A percentile compares a stretch with the other conserved stretches of the same genome.
Conservation (phyloP, 2,329 filamentous ascomycete species). For the Botryotinia narcissicola region DNA sequence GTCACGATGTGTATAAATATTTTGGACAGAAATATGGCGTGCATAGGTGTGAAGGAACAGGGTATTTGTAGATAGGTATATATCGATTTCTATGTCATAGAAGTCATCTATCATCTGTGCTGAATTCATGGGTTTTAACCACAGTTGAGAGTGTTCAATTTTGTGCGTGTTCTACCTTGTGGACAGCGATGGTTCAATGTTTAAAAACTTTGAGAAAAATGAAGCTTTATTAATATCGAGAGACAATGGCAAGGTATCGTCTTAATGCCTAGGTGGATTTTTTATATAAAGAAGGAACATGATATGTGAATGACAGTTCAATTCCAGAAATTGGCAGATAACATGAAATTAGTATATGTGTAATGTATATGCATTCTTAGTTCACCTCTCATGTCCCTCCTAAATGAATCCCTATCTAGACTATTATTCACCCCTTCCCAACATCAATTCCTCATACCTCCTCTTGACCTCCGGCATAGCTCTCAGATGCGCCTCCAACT, state of each 20-base stretch:
- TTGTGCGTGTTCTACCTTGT: background rate
- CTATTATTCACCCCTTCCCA: background rate
- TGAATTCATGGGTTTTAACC: accelerated
- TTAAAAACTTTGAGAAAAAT: background rate
- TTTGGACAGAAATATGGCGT: no score
- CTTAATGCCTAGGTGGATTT: background rate
- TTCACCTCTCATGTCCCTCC: no score
- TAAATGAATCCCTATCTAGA: background rate
- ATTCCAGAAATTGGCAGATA: background rate
- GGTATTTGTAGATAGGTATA: background rate
- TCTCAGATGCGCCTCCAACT: slow-evolving; percentile 79
- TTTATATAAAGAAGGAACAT: background rate
- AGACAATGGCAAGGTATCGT: background rate
- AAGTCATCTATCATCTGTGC: background rate
- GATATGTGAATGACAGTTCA: background rate
- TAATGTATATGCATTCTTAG: background rate
- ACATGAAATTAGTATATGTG: background rate
- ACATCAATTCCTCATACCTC: slow-evolving; percentile 74
- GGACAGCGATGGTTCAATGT: background rate
- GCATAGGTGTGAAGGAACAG: no score
- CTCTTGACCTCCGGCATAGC: slow-evolving; percentile 86
- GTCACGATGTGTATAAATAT: background rate
- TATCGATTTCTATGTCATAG: background rate
- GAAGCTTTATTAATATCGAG: background rate
- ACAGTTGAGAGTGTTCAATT: background rate